These are phyloP conservation scores for Pichia heedii DNA, from an alignment of 805 yeast genomes.

Conservation along the genomic window DNA sequence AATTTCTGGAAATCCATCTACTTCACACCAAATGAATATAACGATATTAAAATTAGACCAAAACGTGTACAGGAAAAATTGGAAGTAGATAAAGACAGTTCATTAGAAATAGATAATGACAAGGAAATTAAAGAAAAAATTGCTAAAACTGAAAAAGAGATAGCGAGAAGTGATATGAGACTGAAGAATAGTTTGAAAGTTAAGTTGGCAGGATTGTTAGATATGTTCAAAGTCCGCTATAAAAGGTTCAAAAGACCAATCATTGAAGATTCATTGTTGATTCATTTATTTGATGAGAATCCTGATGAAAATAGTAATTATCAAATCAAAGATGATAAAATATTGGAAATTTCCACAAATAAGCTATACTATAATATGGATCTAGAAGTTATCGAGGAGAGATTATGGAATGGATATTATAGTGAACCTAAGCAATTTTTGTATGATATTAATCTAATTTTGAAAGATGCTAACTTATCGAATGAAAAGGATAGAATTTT, in stretches of 20 bases:
- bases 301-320: constrained; percentile 30
- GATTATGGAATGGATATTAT: constrained; percentile 94
- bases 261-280: constrained; percentile 64
- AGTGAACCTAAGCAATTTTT: constrained; percentile 87
- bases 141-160: constrained; percentile 41
- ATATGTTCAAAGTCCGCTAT: constrained; percentile 75
- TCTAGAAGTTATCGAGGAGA: constrained; percentile 84
- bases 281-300: constrained; percentile 68
- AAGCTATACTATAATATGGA: constrained; percentile 79
- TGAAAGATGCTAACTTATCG: constrained; percentile 59
- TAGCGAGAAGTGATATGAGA: constrained; percentile 52
- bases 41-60: constrained; percentile 52
- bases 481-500: constrained; percentile 79
- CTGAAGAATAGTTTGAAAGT: constrained; percentile 79
- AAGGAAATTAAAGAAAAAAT: constrained; percentile 12
- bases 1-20: constrained; percentile 43
- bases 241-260: constrained; percentile 87
- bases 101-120: constrained; percentile 1
- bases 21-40: constrained; percentile 65
- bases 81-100: constrained; percentile 16
- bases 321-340: constrained; percentile 60
- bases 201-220: constrained; percentile 82
- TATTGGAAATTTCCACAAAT: constrained; percentile 71
- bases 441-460: constrained; percentile 76
- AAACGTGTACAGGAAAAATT: constrained; percentile 37